Evolutionary conservation across 2,329 filamentous ascomycete species (phyloP).

Genomic region (Talaromyces albobiverticillius): DNA sequence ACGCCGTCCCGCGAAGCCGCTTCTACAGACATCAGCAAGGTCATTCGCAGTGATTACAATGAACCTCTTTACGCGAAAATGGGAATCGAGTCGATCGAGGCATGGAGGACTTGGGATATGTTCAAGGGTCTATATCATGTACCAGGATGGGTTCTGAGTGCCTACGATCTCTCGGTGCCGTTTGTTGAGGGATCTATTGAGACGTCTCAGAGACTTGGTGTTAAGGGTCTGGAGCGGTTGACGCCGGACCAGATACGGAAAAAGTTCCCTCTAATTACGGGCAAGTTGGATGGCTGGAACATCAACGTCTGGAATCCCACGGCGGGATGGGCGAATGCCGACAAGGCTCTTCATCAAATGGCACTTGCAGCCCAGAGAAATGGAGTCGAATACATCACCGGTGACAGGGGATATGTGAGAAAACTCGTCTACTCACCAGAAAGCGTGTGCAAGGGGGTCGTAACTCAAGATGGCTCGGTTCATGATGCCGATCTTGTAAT

Average conservation of each 20-base stretch:
- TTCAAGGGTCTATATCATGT: conserved; percentile 56
- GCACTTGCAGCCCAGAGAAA: conserved; percentile 42
- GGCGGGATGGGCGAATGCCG: conserved; percentile 55
- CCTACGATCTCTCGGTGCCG: conserved; percentile 8
- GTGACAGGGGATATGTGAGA: conserved; percentile 6
- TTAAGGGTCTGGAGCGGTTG: conserved; percentile 6
- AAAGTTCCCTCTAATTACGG: conserved; percentile 42
- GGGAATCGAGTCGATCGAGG: conserved; percentile 63
- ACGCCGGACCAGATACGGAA: conserved; percentile 44
- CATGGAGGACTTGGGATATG: conserved; percentile 51
- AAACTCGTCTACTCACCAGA: background rate
- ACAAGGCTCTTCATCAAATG: conserved; percentile 44
- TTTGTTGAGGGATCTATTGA: conserved; percentile 12
- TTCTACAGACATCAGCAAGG: conserved; percentile 72
- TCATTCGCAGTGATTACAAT: conserved; percentile 67
- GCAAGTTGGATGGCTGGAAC: conserved; percentile 13
- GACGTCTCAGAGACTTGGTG: conserved; percentile 1
- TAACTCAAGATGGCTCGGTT: conserved; percentile 45
- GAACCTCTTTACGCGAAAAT: conserved; percentile 63
- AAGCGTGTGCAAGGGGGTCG: conserved; percentile 39
- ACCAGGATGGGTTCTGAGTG: conserved; percentile 56
- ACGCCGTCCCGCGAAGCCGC: conserved; percentile 55
- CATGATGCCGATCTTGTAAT: conserved; percentile 54
- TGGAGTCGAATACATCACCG: conserved; percentile 35
- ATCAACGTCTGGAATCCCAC: conserved; percentile 39